These are phyloP conservation scores for Mortierella sp. DNA, from an alignment of 371 early-diverging fungal species.

Conservation along the genomic window DNA sequence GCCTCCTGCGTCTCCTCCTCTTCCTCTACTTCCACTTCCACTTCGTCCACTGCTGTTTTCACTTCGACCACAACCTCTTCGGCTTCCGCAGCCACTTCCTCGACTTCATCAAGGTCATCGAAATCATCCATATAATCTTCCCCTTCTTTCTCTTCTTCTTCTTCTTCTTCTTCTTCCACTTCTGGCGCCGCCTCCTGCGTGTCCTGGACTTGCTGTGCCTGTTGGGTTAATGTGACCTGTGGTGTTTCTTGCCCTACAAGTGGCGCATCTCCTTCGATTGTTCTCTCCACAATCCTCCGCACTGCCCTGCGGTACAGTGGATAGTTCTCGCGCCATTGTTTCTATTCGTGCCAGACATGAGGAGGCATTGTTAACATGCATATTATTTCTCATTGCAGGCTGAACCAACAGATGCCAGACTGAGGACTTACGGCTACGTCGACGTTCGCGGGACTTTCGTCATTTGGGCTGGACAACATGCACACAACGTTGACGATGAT, in stretches of 20 bases:
- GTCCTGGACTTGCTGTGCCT: too few species aligned
- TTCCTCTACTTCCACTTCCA: too few species aligned
- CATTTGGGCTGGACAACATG: conserved; percentile 94
- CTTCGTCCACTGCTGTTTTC: too few species aligned
- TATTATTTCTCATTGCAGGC: background rate
- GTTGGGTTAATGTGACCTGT: too few species aligned
- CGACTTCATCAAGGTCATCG: too few species aligned
- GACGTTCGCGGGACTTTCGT: conserved; percentile 91
- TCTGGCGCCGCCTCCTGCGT: too few species aligned
- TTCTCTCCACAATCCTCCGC: conserved; percentile 70
- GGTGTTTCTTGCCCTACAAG: too few species aligned
- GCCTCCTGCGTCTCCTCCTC: background rate
- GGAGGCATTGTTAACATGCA: background rate
- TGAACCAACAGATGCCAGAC: background rate
- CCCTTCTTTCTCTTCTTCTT: too few species aligned
- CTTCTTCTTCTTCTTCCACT: too few species aligned
- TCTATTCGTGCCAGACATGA: conserved; percentile 56
- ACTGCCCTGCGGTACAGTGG: conserved; percentile 81
- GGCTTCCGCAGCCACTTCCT: too few species aligned
- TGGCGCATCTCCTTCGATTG: background rate
- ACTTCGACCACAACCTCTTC: too few species aligned
- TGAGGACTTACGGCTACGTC: conserved; percentile 82
- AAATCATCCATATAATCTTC: too few species aligned
- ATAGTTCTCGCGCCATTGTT: conserved; percentile 77
- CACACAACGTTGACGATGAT: conserved; percentile 88